These are phyloP conservation scores for Macrolepiota fuliginosa DNA, from an alignment of 768 basidiomycete species.

Conservation along the genomic window DNA sequence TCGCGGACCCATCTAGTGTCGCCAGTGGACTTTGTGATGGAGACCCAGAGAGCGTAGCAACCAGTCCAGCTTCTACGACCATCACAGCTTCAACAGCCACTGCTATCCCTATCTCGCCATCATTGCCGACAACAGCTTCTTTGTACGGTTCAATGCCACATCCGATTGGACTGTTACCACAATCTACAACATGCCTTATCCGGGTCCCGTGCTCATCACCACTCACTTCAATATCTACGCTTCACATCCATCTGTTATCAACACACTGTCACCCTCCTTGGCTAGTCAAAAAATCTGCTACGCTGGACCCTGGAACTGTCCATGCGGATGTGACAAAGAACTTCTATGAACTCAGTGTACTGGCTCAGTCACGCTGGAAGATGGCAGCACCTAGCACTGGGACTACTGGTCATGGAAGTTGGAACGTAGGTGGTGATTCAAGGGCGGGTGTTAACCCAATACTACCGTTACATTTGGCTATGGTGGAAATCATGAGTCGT, in stretches of 20 bases:
- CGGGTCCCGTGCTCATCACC: conserved; percentile 45
- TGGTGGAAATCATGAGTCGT: conserved; percentile 56
- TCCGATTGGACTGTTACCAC: conserved; percentile 48
- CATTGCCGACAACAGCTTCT: conserved; percentile 2
- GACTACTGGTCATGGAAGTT: background rate
- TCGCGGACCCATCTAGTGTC: conserved; percentile 3
- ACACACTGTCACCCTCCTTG: conserved; percentile 31
- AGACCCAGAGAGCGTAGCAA: conserved; percentile 9
- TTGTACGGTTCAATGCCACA: conserved; percentile 21
- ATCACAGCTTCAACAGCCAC: conserved; percentile 15
- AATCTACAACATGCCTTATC: conserved; percentile 57
- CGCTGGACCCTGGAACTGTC: conserved; percentile 25
- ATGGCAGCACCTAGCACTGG: conserved; percentile 20
- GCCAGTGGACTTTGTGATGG: background rate
- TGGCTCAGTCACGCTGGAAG: conserved; percentile 49
- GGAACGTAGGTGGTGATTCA: background rate
- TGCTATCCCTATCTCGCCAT: conserved; percentile 12
- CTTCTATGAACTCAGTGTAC: conserved; percentile 67
- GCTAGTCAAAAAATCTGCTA: conserved; percentile 17
- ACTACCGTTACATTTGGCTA: conserved; percentile 74
- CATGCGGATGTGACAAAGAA: conserved; percentile 61
- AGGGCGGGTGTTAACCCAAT: conserved; percentile 37
- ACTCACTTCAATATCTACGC: conserved; percentile 45
- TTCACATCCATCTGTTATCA: conserved; percentile 61
- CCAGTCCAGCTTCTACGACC: conserved; percentile 47